Evolutionary conservation across 164 flowering plant genomes (phyloP).

Genomic region (Protea cynaroides): DNA sequence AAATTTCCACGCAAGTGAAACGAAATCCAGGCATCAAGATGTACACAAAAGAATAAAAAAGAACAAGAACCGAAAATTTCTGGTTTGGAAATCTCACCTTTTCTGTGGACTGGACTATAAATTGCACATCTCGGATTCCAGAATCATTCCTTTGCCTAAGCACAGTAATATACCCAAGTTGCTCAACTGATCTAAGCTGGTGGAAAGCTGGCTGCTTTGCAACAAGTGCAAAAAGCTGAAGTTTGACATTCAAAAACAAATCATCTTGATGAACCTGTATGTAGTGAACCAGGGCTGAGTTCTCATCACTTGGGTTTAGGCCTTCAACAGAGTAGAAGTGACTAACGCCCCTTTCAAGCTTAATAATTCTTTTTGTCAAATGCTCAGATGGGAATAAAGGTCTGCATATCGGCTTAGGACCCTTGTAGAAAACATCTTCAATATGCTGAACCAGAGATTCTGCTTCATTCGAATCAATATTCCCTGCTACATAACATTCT

Average conservation of each 20-base stretch:
- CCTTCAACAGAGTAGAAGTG: no score
- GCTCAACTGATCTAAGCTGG: slow-evolving; percentile 97
- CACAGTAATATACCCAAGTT: slow-evolving; percentile 87
- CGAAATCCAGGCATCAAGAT: no score
- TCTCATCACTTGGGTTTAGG: slow-evolving; percentile 74
- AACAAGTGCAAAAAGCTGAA: slow-evolving; percentile 91
- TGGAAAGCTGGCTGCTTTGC: no score
- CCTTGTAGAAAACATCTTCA: no score
- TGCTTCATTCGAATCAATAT: slow-evolving; percentile 68
- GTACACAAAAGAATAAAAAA: no score
- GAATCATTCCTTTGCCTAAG: slow-evolving; percentile 73
- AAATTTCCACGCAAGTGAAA: no score
- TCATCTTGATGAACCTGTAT: slow-evolving; percentile 95
- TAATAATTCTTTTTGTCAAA: no score
- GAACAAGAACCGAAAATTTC: no score
- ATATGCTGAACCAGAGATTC: slow-evolving; percentile 59
- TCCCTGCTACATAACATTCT: slow-evolving; percentile 88
- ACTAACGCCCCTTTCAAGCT: no score
- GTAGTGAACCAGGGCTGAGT: slow-evolving; percentile 84
- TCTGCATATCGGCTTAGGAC: no score
- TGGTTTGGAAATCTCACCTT: no score
- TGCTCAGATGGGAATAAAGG: no score
- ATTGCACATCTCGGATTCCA: slow-evolving; percentile 76
- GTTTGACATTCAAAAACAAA: slow-evolving; percentile 63
- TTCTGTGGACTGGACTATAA: slow-evolving; percentile 79